phyloP scores from a whole-genome alignment of 2,329 filamentous ascomycete species.

The Colletotrichum tropicicola region DNA sequence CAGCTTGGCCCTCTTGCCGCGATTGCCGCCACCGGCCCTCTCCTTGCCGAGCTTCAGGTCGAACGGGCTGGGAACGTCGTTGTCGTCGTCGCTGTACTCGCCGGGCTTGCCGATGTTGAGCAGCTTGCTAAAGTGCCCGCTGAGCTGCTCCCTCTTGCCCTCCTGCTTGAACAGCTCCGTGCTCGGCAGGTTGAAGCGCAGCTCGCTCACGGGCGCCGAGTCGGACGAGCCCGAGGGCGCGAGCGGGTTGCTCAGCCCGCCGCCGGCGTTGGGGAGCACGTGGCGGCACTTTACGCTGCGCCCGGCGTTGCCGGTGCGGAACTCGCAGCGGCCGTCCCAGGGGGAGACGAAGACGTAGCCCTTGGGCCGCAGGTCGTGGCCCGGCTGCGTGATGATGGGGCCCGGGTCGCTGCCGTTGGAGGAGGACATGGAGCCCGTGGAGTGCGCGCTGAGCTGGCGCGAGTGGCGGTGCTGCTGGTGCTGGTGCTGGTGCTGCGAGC shows the following conservation, averaged over 20 bases:
- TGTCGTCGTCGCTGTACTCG: conserved; percentile 47
- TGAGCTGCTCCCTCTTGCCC: conserved; percentile 41
- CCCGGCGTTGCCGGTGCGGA: conserved; percentile 80
- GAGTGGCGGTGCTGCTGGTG: conserved; percentile 26
- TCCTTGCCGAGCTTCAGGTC: conserved; percentile 84
- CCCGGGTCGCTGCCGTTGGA: conserved; percentile 35
- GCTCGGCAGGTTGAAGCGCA: conserved; percentile 88
- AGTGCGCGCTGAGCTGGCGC: conserved; percentile 25
- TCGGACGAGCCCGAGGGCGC: conserved; percentile 36
- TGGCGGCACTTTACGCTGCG: conserved; percentile 80
- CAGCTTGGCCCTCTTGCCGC: conserved; percentile 88
- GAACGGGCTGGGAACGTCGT: conserved; percentile 54
- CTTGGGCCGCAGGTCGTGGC: conserved; percentile 60
- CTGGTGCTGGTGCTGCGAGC: too few species aligned
- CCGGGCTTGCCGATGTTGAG: conserved; percentile 38
- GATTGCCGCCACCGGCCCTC: conserved; percentile 84
- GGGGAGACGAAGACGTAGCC: conserved; percentile 85
- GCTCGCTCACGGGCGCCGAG: conserved; percentile 73
- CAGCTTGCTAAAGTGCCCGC: conserved; percentile 54
- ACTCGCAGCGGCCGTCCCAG: conserved; percentile 89
- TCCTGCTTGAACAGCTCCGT: conserved; percentile 54
- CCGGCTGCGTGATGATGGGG: conserved; percentile 50
- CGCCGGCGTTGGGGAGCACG: conserved; percentile 58
- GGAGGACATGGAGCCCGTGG: conserved; percentile 21
- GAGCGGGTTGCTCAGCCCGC: conserved; percentile 35